Conservation (phyloP, 176 grass and related monocot genomes). For the Pontederia crassipes region DNA sequence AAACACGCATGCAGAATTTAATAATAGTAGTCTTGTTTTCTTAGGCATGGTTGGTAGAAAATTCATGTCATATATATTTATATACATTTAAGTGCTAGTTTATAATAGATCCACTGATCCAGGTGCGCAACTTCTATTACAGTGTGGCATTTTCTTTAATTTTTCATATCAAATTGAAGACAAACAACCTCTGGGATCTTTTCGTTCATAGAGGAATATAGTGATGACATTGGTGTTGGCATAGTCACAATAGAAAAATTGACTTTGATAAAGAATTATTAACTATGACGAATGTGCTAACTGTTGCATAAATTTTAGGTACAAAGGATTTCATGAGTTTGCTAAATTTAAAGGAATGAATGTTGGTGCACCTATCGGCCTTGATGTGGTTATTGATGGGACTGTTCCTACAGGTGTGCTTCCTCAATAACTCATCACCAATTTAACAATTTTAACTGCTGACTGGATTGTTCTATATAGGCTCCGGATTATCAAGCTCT, state of each 20-base stretch:
- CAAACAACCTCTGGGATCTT: too few species aligned
- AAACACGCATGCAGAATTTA: too few species aligned
- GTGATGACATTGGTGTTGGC: too few species aligned
- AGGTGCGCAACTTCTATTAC: too few species aligned
- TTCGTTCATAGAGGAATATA: too few species aligned
- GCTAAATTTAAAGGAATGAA: conserved; percentile 59
- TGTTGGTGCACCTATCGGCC: conserved; percentile 43
- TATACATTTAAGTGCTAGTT: neutral
- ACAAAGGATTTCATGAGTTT: conserved; percentile 84
- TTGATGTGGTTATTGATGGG: conserved; percentile 82
- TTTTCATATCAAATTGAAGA: neutral
- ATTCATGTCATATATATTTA: neutral
- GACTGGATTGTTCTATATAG: conserved; percentile 14
- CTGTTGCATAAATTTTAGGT: conserved; percentile 34
- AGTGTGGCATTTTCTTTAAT: too few species aligned
- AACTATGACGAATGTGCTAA: neutral
- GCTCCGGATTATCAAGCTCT: conserved; percentile 90
- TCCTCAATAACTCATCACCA: neutral
- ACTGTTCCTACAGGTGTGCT: conserved; percentile 74
- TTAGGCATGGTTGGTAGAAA: neutral
- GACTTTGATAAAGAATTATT: too few species aligned
- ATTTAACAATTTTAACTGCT: conserved; percentile 12
- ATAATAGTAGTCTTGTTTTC: neutral
- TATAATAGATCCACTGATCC: neutral
- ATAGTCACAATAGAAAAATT: too few species aligned